Evolutionary conservation across 2,329 filamentous ascomycete species (phyloP).

Genomic region (Fusarium sp.): DNA sequence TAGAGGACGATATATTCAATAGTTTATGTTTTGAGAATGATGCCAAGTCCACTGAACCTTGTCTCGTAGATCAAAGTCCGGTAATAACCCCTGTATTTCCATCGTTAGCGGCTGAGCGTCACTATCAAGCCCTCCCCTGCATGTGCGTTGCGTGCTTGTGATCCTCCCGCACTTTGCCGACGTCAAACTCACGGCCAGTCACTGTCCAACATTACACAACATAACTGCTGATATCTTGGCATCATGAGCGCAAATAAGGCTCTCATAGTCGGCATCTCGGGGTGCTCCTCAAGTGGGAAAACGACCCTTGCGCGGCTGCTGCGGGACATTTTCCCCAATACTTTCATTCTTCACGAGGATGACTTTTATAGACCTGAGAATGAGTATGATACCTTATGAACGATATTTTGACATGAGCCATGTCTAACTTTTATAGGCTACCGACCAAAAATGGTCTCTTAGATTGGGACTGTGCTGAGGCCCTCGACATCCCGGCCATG

Average conservation of each 20-base stretch:
- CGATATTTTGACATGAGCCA: neutral
- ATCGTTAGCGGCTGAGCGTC: conserved; percentile 1
- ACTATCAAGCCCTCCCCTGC: conserved; percentile 24
- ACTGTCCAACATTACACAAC: neutral
- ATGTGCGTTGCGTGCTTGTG: conserved; percentile 1
- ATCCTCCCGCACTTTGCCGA: conserved; percentile 1
- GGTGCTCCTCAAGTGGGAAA: conserved; percentile 93
- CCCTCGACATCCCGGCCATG: conserved; percentile 78
- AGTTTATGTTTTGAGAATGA: neutral
- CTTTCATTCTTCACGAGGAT: conserved; percentile 92
- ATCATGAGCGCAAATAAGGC: conserved; percentile 56
- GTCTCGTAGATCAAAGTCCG: neutral
- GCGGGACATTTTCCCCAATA: conserved; percentile 79
- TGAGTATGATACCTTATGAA: conserved; percentile 59
- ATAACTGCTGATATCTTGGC: neutral
- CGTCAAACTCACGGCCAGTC: neutral
- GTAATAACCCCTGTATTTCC: conserved; percentile 4
- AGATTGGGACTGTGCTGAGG: conserved; percentile 92
- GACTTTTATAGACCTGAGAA: conserved; percentile 91
- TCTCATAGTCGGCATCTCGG: conserved; percentile 83
- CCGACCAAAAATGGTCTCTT: conserved; percentile 70
- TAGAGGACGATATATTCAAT: neutral
- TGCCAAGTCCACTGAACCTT: neutral
- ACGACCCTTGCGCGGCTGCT: conserved; percentile 90
- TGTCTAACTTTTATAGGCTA: conserved; percentile 49